Base-by-base conservation (phyloP, 2,329 filamentous ascomycete genomes). In the Aciculosporium take region DNA sequence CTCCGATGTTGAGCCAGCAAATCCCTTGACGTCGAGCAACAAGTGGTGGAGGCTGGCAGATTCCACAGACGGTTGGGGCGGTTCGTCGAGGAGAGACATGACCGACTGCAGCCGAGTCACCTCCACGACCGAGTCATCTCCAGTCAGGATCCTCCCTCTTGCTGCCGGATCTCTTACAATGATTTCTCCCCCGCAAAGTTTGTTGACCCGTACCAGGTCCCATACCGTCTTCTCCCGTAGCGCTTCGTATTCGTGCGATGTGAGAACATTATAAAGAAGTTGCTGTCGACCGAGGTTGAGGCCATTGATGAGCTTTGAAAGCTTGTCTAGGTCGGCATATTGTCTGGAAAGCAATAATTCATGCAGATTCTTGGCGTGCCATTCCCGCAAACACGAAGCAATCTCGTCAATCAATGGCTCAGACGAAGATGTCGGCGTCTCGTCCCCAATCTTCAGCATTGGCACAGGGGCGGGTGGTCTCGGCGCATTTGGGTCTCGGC, bases 361-460 rank as follows among this genome's bases (percentile, higher is more conserved):
- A 63, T 98, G 93, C 13, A 98, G 71, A 56, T 95, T 93, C 15
- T 88, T 94, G 17, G 91, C 94, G 64, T 98, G 89, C 93, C 91
- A 98, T 71, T 98, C 91, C 51, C 91, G 78, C 48, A 98, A 65
- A 58, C 91, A 98, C 3, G 88, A 95, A 12, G 91, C 88, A 52
- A 98, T 96, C 60, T 98, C 91, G 61, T 98, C 91, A 20, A 98
- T 88, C 46, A 98, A 64, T 2, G 91, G 91, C 58, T 98, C 93
- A 7, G 84, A 79, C 13, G 76, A 70, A 5, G 87, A 95, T 0
- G 86, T 94, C 1, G 88, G 85, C 2, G 87, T 94, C 65, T 98
- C 91, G 56, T 98, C 91, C 44, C 91, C 91, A 57, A 98, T 89
- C 61, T 95, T 94, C 40, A 98, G 72, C 83, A 96, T 91, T 4